These are phyloP conservation scores for Lolium multiflorum DNA, from an alignment of 176 grass and related monocot species.

Conservation along the genomic window DNA sequence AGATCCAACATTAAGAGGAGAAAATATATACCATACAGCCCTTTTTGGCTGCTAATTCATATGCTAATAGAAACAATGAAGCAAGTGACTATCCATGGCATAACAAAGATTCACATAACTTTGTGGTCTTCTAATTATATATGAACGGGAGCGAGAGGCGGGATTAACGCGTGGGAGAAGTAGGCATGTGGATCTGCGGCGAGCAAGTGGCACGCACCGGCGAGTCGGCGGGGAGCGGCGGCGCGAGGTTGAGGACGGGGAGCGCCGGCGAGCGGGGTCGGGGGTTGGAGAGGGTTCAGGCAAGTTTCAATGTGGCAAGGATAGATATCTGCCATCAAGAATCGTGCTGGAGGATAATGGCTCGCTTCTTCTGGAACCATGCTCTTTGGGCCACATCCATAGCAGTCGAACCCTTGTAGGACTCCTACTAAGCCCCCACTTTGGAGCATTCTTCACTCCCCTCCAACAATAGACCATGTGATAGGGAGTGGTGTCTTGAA, in stretches of 20 bases:
- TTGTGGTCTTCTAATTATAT: neutral
- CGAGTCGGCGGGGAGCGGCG: neutral
- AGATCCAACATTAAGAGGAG: neutral
- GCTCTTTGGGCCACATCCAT: no score
- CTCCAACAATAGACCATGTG: no score
- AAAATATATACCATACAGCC: neutral
- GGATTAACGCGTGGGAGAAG: neutral
- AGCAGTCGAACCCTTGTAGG: no score
- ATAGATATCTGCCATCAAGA: no score
- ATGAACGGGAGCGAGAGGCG: neutral
- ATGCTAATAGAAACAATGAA: slow-evolving; percentile 4
- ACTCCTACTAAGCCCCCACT: no score
- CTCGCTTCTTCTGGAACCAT: no score
- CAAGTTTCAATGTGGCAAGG: no score
- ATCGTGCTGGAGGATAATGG: no score
- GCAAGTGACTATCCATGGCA: neutral
- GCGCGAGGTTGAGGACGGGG: neutral
- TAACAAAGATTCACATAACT: neutral
- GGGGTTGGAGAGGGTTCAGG: no score
- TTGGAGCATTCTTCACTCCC: no score
- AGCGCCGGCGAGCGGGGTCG: neutral
- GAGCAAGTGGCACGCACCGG: neutral
- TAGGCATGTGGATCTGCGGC: neutral
- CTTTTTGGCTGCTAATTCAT: neutral
- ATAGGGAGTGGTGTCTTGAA: no score